Percentiles rank a stretch among this genome's conserved stretches.
Evolutionary conservation across 768 basidiomycete genomes (phyloP).

Genomic region (Aureoboletus auriporus): DNA sequence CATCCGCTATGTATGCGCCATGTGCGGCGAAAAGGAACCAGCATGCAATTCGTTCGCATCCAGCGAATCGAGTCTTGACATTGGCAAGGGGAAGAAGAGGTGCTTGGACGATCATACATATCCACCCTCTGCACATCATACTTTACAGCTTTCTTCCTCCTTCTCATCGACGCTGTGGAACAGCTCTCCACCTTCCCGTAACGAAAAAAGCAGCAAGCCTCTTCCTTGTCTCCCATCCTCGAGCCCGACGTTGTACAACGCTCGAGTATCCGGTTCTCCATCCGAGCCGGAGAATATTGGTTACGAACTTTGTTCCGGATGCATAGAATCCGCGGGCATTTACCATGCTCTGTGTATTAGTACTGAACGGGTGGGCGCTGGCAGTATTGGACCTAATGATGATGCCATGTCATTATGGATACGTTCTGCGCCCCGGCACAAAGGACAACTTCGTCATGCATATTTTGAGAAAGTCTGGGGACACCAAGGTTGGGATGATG

Average conservation of each 20-base stretch:
- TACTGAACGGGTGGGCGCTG: conserved; percentile 26
- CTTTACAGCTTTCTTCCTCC: conserved; percentile 20
- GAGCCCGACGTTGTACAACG: conserved; percentile 9
- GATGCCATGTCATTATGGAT: conserved; percentile 59
- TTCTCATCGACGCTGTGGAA: conserved; percentile 13
- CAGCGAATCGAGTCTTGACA: conserved; percentile 10
- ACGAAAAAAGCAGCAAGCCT: conserved; percentile 36
- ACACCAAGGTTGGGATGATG: conserved; percentile 78
- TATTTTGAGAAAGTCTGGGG: conserved; percentile 89
- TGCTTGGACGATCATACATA: conserved; percentile 19
- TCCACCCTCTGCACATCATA: conserved; percentile 34
- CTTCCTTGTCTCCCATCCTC: conserved; percentile 41
- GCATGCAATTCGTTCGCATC: conserved; percentile 12
- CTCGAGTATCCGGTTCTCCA: conserved; percentile 1
- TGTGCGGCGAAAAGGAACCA: conserved; percentile 77
- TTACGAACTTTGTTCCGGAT: conserved; percentile 82
- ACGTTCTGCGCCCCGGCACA: conserved; percentile 63
- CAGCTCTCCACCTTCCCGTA: conserved; percentile 9
- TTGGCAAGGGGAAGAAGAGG: conserved; percentile 49
- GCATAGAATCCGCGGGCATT: conserved; percentile 75
- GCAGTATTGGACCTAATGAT: conserved; percentile 40
- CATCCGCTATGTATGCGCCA: conserved; percentile 88
- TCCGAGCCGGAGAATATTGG: conserved; percentile 34
- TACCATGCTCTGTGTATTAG: conserved; percentile 67
- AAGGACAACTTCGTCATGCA: conserved; percentile 78